Evolutionary conservation across 768 basidiomycete species (phyloP).

Genomic region (Cubamyces sp.): DNA sequence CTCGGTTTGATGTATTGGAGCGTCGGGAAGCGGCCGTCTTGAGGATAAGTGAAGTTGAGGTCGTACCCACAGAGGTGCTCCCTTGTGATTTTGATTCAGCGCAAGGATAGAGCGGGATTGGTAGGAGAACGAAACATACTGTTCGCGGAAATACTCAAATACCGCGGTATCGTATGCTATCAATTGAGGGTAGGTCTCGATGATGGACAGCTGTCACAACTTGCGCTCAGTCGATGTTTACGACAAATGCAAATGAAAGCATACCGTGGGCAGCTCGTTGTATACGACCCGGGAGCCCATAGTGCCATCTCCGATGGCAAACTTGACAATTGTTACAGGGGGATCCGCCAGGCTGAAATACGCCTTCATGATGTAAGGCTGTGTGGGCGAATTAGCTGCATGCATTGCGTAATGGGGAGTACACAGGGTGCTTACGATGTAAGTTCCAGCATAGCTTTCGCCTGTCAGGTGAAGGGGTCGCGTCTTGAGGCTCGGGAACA

Average conservation of each 20-base stretch:
- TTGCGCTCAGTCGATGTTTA: not conserved
- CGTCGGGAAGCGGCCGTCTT: slow-evolving; percentile 53
- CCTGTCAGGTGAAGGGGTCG: slow-evolving; percentile 72
- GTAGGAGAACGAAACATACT: slow-evolving; percentile 49
- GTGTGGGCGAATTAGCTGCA: slow-evolving; percentile 6
- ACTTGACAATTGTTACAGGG: slow-evolving; percentile 67
- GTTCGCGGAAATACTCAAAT: slow-evolving; percentile 67
- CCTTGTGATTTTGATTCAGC: slow-evolving; percentile 37
- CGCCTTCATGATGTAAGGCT: slow-evolving; percentile 79
- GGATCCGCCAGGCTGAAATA: slow-evolving; percentile 66
- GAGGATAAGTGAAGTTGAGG: slow-evolving; percentile 70
- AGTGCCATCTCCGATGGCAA: slow-evolving; percentile 73
- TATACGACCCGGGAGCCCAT: slow-evolving; percentile 54
- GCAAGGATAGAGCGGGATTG: no score
- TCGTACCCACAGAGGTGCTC: slow-evolving; percentile 64
- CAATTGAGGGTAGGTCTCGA: slow-evolving; percentile 76
- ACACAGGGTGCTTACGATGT: slow-evolving; percentile 50
- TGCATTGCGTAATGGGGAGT: not conserved
- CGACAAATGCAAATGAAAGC: slow-evolving; percentile 12
- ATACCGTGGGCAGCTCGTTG: slow-evolving; percentile 57
- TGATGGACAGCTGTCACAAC: slow-evolving; percentile 48
- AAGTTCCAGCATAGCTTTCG: slow-evolving; percentile 76
- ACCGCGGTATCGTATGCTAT: slow-evolving; percentile 71
- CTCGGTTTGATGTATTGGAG: slow-evolving; percentile 10
- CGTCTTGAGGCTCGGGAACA: slow-evolving; percentile 69